A percentile compares a stretch with the other conserved stretches of the same genome.
Conservation (phyloP, 345 rosid genomes). For the Brassica rapa region DNA sequence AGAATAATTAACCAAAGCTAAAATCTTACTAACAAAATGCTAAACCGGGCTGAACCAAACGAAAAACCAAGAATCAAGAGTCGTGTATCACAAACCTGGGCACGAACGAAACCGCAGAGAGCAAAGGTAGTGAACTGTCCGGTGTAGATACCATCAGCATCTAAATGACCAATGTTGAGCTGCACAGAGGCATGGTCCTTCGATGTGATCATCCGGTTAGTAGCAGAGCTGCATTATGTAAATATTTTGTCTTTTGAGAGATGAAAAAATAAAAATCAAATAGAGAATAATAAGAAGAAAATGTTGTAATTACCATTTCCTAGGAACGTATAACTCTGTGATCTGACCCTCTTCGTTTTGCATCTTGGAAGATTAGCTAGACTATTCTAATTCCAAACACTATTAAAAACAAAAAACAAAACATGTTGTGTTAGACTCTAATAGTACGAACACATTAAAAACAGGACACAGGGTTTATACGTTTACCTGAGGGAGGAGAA, state of each 20-base stretch:
- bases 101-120: constrained; percentile 66
- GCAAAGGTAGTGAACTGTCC: constrained; percentile 61
- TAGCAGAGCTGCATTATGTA: constrained; percentile 53
- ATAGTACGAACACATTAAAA: too few species aligned
- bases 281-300: background rate
- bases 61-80: background rate
- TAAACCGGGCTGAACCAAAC: background rate
- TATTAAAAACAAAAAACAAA: background rate
- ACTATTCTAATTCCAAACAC: constrained; percentile 16
- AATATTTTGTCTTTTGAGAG: background rate
- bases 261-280: background rate
- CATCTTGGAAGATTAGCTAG: constrained; percentile 47
- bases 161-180: constrained; percentile 62
- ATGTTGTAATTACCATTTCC: constrained; percentile 57
- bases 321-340: constrained; percentile 82
- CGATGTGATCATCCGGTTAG: constrained; percentile 64
- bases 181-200: constrained; percentile 51
- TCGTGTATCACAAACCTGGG: constrained; percentile 50
- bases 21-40: background rate
- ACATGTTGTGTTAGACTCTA: background rate
- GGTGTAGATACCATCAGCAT: constrained; percentile 55
- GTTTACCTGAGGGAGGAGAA: constrained; percentile 8
- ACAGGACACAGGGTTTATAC: background rate
- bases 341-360: constrained; percentile 84
- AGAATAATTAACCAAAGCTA: background rate